phyloP scores from a whole-genome alignment of 345 rosid genomes.

The Ceriops decandra region DNA sequence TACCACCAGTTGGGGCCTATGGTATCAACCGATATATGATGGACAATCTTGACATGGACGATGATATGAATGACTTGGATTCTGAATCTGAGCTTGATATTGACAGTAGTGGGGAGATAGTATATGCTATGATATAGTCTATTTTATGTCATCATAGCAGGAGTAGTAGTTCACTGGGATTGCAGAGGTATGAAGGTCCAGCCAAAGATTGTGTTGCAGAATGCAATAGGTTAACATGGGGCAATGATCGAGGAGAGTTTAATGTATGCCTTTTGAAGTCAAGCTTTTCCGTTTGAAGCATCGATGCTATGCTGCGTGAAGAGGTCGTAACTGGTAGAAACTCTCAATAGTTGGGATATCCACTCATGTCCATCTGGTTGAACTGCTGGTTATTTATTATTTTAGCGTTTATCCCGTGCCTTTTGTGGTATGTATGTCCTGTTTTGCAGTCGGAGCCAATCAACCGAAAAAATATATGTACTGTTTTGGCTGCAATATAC shows the following conservation, averaged over 20 bases:
- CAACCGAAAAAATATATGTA: no score
- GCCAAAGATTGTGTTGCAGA: conserved; percentile 2
- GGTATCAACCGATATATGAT: conserved; percentile 17
- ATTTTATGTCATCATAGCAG: neutral
- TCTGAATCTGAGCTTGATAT: conserved; percentile 36
- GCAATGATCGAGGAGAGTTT: conserved; percentile 10
- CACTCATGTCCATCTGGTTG: neutral
- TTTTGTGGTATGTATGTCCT: conserved; percentile 2
- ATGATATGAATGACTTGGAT: conserved; percentile 31
- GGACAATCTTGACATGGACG: conserved; percentile 32
- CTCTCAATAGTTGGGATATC: neutral
- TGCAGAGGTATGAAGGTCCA: neutral
- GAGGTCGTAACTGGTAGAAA: conserved; percentile 6
- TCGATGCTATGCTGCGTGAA: conserved; percentile 9
- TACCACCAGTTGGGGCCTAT: conserved; percentile 24
- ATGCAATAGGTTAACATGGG: conserved; percentile 5
- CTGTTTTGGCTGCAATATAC: no score
- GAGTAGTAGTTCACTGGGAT: neutral
- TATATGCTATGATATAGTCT: conserved; percentile 19
- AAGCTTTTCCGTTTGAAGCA: conserved; percentile 18
- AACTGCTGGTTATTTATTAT: neutral
- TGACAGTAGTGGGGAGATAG: conserved; percentile 33
- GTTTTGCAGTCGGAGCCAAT: no score
- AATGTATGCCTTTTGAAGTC: conserved; percentile 10
- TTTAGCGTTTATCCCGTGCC: conserved; percentile 8